Conservation (phyloP, 2,329 filamentous ascomycete species). For the Ceratocystis huliohia region DNA sequence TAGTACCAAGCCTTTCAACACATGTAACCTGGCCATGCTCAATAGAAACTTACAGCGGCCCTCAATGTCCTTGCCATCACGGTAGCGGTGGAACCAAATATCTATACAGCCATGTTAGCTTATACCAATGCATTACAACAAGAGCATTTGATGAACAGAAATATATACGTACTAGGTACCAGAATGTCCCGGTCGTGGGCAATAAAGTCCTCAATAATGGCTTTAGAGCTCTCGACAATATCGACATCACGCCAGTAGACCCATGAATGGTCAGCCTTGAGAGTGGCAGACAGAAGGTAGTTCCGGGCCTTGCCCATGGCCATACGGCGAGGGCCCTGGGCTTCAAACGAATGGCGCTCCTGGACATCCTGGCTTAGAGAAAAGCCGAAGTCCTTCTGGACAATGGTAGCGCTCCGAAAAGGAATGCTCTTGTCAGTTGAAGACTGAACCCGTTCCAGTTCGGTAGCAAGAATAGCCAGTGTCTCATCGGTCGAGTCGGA, state of each 20-base stretch:
- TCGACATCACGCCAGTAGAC: conserved; percentile 98
- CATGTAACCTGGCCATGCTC: background rate
- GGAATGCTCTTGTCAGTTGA: conserved; percentile 59
- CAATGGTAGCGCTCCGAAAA: conserved; percentile 71
- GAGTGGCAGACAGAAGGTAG: conserved; percentile 68
- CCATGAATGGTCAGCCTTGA: conserved; percentile 94
- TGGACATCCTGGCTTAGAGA: conserved; percentile 65
- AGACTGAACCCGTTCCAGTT: conserved; percentile 79
- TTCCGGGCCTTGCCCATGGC: conserved; percentile 84
- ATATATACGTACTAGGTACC: conserved; percentile 66
- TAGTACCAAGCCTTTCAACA: conserved; percentile 18
- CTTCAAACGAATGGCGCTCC: conserved; percentile 72
- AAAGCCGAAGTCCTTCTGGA: conserved; percentile 83
- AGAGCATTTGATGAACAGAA: background rate
- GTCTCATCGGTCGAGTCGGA: conserved; percentile 89
- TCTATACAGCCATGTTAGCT: conserved; percentile 40
- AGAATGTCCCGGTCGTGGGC: conserved; percentile 86
- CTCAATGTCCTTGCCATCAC: conserved; percentile 73
- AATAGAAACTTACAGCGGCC: conserved; percentile 62
- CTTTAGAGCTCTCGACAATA: conserved; percentile 76
- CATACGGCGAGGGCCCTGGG: conserved; percentile 81
- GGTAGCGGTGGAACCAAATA: conserved; percentile 88
- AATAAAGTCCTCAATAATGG: conserved; percentile 88
- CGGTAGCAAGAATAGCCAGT: conserved; percentile 67
- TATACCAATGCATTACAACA: background rate